Conservation (phyloP, 768 basidiomycete species). For the Phanerochaete sordida region DNA sequence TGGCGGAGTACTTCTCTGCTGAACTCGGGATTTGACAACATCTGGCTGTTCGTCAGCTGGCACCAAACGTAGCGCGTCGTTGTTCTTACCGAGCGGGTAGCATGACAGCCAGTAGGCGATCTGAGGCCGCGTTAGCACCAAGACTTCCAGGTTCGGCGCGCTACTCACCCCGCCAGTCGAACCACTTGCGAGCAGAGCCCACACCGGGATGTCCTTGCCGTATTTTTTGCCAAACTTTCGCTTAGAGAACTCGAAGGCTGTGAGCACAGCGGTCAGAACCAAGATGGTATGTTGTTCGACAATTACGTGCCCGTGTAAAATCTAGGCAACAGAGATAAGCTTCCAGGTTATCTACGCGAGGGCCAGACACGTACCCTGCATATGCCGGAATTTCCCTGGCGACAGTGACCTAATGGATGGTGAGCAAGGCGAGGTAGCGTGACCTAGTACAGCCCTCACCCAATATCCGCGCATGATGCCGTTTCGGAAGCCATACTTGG, state of each 20-base stretch:
- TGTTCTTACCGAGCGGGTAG: conserved; percentile 70
- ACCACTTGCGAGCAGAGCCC: conserved; percentile 81
- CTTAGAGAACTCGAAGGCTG: conserved; percentile 89
- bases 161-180: conserved; percentile 74
- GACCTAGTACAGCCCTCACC: conserved; percentile 40
- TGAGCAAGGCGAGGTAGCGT: conserved; percentile 11
- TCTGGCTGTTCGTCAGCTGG: conserved; percentile 40
- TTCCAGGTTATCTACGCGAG: neutral
- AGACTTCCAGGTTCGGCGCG: neutral
- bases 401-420: conserved; percentile 66
- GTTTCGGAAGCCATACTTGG: conserved; percentile 75
- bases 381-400: conserved; percentile 95
- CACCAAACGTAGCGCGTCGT: neutral
- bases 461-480: conserved; percentile 98
- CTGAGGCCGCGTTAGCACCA: conserved; percentile 26
- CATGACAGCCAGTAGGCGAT: conserved; percentile 93
- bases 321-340: conserved; percentile 31
- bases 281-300: no score
- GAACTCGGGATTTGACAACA: conserved; percentile 88
- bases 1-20: conserved; percentile 74
- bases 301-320: conserved; percentile 58
- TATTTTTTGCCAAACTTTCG: conserved; percentile 64
- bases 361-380: conserved; percentile 77
- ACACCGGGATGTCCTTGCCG: conserved; percentile 71
- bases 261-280: neutral